These are phyloP conservation scores for Lumnitzera racemosa DNA, from an alignment of 345 rosid genomes.

Conservation along the genomic window DNA sequence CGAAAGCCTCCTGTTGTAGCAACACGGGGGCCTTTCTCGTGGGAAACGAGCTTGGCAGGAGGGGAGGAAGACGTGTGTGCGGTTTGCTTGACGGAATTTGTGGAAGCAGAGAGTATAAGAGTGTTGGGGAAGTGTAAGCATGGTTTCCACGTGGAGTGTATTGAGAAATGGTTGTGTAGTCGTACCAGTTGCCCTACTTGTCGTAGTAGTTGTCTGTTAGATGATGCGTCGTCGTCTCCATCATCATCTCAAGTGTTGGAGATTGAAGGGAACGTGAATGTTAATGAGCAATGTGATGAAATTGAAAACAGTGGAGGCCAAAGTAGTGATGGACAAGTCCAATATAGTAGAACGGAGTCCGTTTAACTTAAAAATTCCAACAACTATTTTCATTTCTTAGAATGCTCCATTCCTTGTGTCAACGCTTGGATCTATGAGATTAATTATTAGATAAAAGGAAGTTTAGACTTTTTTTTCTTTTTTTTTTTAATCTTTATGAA, in stretches of 20 bases:
- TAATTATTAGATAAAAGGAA: too few relatives aligned
- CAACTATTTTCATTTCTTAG: too few relatives aligned
- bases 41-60: constrained; percentile 18
- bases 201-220: constrained; percentile 32
- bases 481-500: too few relatives aligned
- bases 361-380: too few relatives aligned
- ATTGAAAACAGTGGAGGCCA: too few relatives aligned
- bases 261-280: too few relatives aligned
- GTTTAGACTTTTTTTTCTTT: too few relatives aligned
- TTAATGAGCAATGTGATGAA: too few relatives aligned
- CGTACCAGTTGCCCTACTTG: constrained; percentile 83
- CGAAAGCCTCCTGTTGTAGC: constrained; percentile 23
- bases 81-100: constrained; percentile 72
- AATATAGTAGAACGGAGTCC: too few relatives aligned
- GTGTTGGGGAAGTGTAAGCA: constrained; percentile 63
- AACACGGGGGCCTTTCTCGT: constrained; percentile 33
- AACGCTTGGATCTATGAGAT: too few relatives aligned
- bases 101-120: constrained; percentile 51
- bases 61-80: constrained; percentile 39
- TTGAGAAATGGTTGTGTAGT: constrained; percentile 56
- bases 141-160: constrained; percentile 71
- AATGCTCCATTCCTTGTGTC: too few relatives aligned
- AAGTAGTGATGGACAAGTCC: too few relatives aligned
- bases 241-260: background rate
- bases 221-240: constrained; percentile 8